A percentile compares a stretch with the other conserved stretches of the same genome.
Evolutionary conservation across 805 yeast species (phyloP).

Genomic region (Cyberlindnera mississippiensis): DNA sequence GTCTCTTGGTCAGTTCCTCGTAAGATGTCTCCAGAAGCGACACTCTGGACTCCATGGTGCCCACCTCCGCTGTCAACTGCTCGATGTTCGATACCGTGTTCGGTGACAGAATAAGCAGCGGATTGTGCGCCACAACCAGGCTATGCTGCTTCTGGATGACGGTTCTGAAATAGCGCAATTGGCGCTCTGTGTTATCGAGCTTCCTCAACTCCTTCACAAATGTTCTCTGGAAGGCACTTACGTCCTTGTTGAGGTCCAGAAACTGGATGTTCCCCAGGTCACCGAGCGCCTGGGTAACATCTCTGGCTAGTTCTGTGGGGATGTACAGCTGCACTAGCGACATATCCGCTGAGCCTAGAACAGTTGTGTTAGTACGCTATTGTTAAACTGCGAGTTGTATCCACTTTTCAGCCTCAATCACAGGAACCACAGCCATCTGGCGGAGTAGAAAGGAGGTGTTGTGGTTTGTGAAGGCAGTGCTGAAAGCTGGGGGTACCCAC

Average conservation of each 20-base stretch:
- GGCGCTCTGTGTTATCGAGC: slow-evolving; percentile 86
- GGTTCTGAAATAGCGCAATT: slow-evolving; percentile 52
- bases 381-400: too few species aligned
- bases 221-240: slow-evolving; percentile 82
- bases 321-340: slow-evolving; percentile 86
- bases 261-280: slow-evolving; percentile 84
- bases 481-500: slow-evolving; percentile 24
- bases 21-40: slow-evolving; percentile 66
- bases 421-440: too few species aligned
- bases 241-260: slow-evolving; percentile 78
- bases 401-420: too few species aligned
- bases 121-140: slow-evolving; percentile 34
- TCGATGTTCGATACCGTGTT: slow-evolving; percentile 51
- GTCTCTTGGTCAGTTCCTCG: slow-evolving; percentile 56
- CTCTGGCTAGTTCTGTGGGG: slow-evolving; percentile 86
- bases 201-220: slow-evolving; percentile 84
- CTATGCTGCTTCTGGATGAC: slow-evolving; percentile 46
- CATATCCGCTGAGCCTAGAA: slow-evolving; percentile 96
- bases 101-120: slow-evolving; percentile 20
- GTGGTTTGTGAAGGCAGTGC: not conserved
- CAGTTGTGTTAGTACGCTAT: too few species aligned
- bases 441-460: too few species aligned
- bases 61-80: slow-evolving; percentile 58
- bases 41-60: slow-evolving; percentile 69
- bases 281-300: slow-evolving; percentile 81